Evolutionary conservation across 257 asterid genomes (phyloP), one percentile per base, ranked within the genome.

Genomic region (Eucommia ulmoides): DNA sequence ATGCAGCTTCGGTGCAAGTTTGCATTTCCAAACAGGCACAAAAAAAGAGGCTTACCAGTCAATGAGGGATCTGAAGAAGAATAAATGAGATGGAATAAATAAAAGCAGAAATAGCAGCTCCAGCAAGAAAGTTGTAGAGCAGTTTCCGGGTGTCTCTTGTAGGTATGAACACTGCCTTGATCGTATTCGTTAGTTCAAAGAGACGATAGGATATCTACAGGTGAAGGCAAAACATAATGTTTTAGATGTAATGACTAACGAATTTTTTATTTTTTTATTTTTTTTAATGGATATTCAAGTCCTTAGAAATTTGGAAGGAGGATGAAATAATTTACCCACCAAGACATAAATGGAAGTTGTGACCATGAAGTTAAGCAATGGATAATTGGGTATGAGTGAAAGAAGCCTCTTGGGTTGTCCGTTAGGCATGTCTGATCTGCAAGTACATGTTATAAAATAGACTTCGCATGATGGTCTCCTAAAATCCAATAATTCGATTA

Each of bases 371-470:
- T 89, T 89, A 16, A 89, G 96, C 78, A 89, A 24, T n/a, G 98
- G 98, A 69, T 89, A 85, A 54, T 83, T 92, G 20, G 96, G 96
- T 69, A 89, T 80, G 48, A 89, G 75, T 6, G 65, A 80, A 25
- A 89, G 96, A 22, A 89, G 78, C 98, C 96, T 85, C 70, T 89
- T 89, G 35, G 98, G 98, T 72, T 89, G 98, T 65, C 98, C 98
- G 71, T 85, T 80, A 15, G 94, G 83, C 64, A 53, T 49, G 68
- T 85, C 78, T 71, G 96, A 80, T 62, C 98, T 89, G 93, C 70
- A 65, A 4, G 59, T 33, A 24, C 19, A 42, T 15, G 1, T 42
- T 21, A 42, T 1, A 10, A 42, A 19, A 38, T 50, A 22, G 55
- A 22, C 52, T 42, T 38, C 23, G 38, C 20, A 38, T 21, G 6